phyloP scores from a whole-genome alignment of 2,329 filamentous ascomycete species.

The Ramularia endophylla region DNA sequence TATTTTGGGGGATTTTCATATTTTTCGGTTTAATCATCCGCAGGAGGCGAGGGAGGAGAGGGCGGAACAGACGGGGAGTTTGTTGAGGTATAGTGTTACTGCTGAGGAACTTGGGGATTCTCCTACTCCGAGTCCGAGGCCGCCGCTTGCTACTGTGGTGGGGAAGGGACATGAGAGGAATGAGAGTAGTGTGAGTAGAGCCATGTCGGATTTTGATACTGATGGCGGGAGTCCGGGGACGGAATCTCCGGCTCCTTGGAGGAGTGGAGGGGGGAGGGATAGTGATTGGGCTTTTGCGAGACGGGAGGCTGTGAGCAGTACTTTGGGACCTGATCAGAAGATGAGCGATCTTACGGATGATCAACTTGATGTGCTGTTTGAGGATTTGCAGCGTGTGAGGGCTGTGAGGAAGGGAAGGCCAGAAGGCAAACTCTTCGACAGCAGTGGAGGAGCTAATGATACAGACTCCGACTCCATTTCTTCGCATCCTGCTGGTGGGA shows the following conservation, averaged over 20 bases:
- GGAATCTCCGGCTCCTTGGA: slow-evolving; percentile 65
- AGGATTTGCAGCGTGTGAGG: slow-evolving; percentile 84
- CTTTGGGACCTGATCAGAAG: slow-evolving; percentile 85
- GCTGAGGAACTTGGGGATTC: slow-evolving; percentile 58
- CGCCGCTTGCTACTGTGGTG: too few species aligned
- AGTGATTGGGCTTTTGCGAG: slow-evolving; percentile 94
- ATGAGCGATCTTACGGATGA: slow-evolving; percentile 87
- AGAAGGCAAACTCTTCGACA: slow-evolving; percentile 50
- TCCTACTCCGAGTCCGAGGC: too few species aligned
- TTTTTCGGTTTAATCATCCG: slow-evolving; percentile 97
- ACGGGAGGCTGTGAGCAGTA: slow-evolving; percentile 84
- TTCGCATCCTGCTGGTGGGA: slow-evolving; percentile 60
- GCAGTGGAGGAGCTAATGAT: slow-evolving; percentile 57
- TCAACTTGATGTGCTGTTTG: slow-evolving; percentile 86
- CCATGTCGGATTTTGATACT: slow-evolving; percentile 69
- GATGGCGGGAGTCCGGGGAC: slow-evolving; percentile 66
- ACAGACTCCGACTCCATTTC: slow-evolving; percentile 86
- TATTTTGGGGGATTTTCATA: slow-evolving; percentile 96
- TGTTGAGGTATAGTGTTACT: slow-evolving; percentile 75
- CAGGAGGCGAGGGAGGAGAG: slow-evolving; percentile 91
- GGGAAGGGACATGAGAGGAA: slow-evolving; percentile 72
- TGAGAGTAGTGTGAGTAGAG: slow-evolving; percentile 59
- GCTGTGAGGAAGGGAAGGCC: slow-evolving; percentile 70
- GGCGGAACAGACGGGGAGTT: slow-evolving; percentile 64
- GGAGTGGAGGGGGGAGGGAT: slow-evolving; percentile 59